phyloP scores from a whole-genome alignment of 1,139 yeast genomes.

The Scheffersomyces lignicola region DNA sequence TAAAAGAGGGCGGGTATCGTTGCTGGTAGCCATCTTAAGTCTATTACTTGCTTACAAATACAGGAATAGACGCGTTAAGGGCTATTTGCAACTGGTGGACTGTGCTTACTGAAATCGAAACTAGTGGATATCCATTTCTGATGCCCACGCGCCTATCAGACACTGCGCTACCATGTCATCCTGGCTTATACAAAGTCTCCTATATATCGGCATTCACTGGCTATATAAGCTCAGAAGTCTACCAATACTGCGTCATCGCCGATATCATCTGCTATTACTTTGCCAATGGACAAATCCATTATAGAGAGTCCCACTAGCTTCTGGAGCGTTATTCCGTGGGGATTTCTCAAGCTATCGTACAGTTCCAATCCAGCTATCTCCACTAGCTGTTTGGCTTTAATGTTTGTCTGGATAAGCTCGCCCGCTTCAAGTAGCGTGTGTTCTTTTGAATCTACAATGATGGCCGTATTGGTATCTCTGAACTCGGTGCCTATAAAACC shows the following conservation, averaged over 20 bases:
- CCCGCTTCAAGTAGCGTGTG: constrained; percentile 66
- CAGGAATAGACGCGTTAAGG: background rate
- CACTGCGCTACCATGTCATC: no score
- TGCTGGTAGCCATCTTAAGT: no score
- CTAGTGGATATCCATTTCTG: no score
- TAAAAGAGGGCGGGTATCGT: constrained; percentile 10
- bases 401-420: constrained; percentile 51
- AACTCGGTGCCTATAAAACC: constrained; percentile 34
- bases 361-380: constrained; percentile 43
- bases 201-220: background rate
- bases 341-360: constrained; percentile 8
- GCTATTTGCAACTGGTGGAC: no score
- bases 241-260: constrained; percentile 11
- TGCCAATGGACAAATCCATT: constrained; percentile 58
- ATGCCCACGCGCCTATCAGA: no score
- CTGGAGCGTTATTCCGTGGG: constrained; percentile 36
- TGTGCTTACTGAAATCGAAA: no score
- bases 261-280: constrained; percentile 19
- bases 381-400: constrained; percentile 34
- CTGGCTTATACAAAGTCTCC: no score
- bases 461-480: constrained; percentile 22
- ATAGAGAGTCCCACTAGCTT: constrained; percentile 62
- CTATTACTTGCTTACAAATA: no score
- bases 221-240: constrained; percentile 11
- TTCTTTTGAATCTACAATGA: constrained; percentile 60